A percentile compares a stretch with the other conserved stretches of the same genome.
Conservation (phyloP, 352 stramenopile species). For the Peronospora farinosa region DNA sequence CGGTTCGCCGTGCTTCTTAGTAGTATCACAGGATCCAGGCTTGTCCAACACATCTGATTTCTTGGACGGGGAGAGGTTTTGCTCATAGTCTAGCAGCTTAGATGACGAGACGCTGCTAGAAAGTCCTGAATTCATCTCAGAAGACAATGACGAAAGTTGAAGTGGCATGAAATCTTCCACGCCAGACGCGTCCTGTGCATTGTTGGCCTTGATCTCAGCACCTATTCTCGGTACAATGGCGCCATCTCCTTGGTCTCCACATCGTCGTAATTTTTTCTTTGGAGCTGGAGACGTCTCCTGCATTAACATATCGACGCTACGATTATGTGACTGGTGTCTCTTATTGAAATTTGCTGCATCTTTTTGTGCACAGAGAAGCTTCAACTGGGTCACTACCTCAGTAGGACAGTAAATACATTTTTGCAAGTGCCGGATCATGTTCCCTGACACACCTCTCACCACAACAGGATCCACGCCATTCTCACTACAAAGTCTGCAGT, state of each 20-base stretch:
- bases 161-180: slow-evolving; percentile 47
- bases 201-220: slow-evolving; percentile 3
- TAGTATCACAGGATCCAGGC: slow-evolving; percentile 1
- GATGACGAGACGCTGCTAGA: slow-evolving; percentile 10
- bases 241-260: slow-evolving; percentile 8
- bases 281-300: slow-evolving; percentile 20
- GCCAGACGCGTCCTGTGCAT: slow-evolving; percentile 8
- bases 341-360: slow-evolving; percentile 71
- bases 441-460: slow-evolving; percentile 64
- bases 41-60: slow-evolving; percentile 5
- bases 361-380: slow-evolving; percentile 60
- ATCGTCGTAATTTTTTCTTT: slow-evolving; percentile 27
- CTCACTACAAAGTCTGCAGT: slow-evolving; percentile 60
- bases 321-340: slow-evolving; percentile 39
- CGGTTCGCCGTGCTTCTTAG: slow-evolving; percentile 5
- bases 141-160: slow-evolving; percentile 32
- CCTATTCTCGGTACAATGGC: slow-evolving; percentile 1
- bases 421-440: slow-evolving; percentile 82
- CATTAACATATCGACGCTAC: slow-evolving; percentile 35
- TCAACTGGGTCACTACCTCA: slow-evolving; percentile 61
- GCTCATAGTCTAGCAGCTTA: slow-evolving; percentile 10
- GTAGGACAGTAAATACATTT: slow-evolving; percentile 70
- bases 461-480: slow-evolving; percentile 42
- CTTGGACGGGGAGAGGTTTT: slow-evolving; percentile 5
- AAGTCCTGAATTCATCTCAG: slow-evolving; percentile 21